A percentile compares a stretch with the other conserved stretches of the same genome.
phyloP scores from a whole-genome alignment of 805 yeast genomes.

The Myxozyma geophila region DNA sequence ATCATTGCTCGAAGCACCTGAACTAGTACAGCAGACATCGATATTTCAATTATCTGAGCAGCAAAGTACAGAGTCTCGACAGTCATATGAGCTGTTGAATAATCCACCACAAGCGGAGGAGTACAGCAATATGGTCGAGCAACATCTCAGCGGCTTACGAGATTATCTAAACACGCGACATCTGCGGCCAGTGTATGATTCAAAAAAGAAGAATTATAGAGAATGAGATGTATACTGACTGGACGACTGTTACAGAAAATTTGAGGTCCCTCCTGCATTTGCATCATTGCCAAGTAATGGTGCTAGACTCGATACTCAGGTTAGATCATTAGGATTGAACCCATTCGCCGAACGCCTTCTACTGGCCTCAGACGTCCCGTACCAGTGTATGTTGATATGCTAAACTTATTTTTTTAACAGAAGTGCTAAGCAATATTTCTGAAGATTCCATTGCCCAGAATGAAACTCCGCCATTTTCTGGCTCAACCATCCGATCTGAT shows the following conservation, averaged over 20 bases:
- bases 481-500: not conserved
- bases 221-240: not conserved
- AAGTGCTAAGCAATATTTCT: not conserved
- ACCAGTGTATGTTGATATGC: constrained; percentile 12
- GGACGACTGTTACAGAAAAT: not conserved
- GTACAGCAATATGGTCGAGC: constrained; percentile 14
- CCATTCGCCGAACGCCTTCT: constrained; percentile 25
- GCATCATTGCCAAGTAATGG: constrained; percentile 17
- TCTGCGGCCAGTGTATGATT: constrained; percentile 22
- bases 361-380: constrained; percentile 21
- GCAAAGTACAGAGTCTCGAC: constrained; percentile 16
- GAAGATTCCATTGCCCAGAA: constrained; percentile 6
- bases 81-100: constrained; percentile 20
- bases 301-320: constrained; percentile 1
- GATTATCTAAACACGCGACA: constrained; percentile 21
- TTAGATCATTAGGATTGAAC: constrained; percentile 9
- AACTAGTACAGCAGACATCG: constrained; percentile 20
- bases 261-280: constrained; percentile 19
- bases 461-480: constrained; percentile 4
- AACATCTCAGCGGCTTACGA: constrained; percentile 19
- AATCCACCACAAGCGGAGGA: constrained; percentile 1
- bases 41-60: constrained; percentile 28
- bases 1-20: constrained; percentile 8
- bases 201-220: not conserved
- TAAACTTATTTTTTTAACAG: not conserved